Evolutionary conservation across 73 alveolate genomes (phyloP).

Genomic region (Paramecium biaurelia): DNA sequence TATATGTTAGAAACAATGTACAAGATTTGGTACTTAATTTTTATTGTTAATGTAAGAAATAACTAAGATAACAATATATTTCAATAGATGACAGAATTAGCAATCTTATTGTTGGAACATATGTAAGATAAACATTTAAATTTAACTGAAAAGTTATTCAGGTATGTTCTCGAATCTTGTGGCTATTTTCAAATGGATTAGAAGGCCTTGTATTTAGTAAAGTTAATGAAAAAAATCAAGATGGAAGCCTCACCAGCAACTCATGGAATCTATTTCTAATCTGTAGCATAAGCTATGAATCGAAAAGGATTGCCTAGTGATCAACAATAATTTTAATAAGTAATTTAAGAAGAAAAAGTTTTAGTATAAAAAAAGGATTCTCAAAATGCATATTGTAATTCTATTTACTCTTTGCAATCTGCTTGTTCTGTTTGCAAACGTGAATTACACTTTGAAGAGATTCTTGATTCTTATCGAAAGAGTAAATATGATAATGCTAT

Average conservation of each 20-base stretch:
- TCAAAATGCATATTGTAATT: neutral
- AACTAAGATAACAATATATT: neutral
- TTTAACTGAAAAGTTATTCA: slow-evolving; percentile 27
- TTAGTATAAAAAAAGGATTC: neutral
- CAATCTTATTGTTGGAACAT: neutral
- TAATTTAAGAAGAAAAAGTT: neutral
- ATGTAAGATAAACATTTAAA: neutral
- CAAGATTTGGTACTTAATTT: slow-evolving; percentile 37
- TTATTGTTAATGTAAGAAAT: neutral
- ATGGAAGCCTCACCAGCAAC: slow-evolving; percentile 55
- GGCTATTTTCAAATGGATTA: slow-evolving; percentile 50
- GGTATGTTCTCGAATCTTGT: slow-evolving; percentile 55
- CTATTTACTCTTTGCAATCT: neutral
- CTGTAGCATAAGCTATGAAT: slow-evolving; percentile 38
- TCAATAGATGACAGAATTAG: slow-evolving; percentile 24
- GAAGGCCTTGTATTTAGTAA: slow-evolving; percentile 24
- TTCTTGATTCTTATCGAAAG: neutral
- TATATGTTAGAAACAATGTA: slow-evolving; percentile 30
- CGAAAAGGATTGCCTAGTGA: neutral
- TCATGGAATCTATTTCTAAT: slow-evolving; percentile 46
- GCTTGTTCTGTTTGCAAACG: neutral
- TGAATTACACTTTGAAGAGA: neutral
- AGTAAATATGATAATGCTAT: neutral
- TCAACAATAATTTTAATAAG: neutral
- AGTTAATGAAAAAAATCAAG: slow-evolving; percentile 30